These are phyloP conservation scores for Sophora flavescens DNA, from an alignment of 306 rosid genomes.

Conservation along the genomic window DNA sequence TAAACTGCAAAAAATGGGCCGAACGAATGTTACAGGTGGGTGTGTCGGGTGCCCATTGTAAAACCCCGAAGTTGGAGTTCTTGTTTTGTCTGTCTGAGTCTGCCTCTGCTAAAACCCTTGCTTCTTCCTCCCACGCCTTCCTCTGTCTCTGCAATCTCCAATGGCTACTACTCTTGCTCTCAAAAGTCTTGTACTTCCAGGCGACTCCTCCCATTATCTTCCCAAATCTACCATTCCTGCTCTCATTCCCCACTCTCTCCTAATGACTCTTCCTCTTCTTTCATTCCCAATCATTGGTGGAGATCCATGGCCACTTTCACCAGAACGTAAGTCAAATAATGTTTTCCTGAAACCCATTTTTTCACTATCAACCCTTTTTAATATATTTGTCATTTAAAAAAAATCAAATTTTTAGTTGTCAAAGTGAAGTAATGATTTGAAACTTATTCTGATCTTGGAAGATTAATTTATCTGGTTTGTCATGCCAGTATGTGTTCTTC, in stretches of 20 bases:
- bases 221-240: slow-evolving; percentile 63
- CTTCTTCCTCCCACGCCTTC: slow-evolving; percentile 8
- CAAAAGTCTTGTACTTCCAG: slow-evolving; percentile 56
- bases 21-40: not conserved
- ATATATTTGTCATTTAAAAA: not conserved
- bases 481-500: not conserved
- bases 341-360: not conserved
- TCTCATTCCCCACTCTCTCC: slow-evolving; percentile 57
- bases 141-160: slow-evolving; percentile 7
- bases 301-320: slow-evolving; percentile 61
- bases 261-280: slow-evolving; percentile 53
- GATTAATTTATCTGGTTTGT: not conserved
- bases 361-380: not conserved
- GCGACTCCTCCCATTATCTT: slow-evolving; percentile 65
- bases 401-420: not conserved
- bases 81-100: not conserved
- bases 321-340: slow-evolving; percentile 51
- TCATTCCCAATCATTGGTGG: slow-evolving; percentile 65
- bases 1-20: too few relatives aligned
- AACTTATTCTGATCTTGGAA: not conserved
- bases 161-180: slow-evolving; percentile 82
- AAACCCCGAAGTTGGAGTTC: not conserved
- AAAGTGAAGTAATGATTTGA: not conserved
- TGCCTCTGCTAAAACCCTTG: slow-evolving; percentile 51
- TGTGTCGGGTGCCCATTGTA: not conserved